Evolutionary conservation across 495 filamentous ascomycete species (phyloP).

Genomic region (Parathielavia hyrcaniae): DNA sequence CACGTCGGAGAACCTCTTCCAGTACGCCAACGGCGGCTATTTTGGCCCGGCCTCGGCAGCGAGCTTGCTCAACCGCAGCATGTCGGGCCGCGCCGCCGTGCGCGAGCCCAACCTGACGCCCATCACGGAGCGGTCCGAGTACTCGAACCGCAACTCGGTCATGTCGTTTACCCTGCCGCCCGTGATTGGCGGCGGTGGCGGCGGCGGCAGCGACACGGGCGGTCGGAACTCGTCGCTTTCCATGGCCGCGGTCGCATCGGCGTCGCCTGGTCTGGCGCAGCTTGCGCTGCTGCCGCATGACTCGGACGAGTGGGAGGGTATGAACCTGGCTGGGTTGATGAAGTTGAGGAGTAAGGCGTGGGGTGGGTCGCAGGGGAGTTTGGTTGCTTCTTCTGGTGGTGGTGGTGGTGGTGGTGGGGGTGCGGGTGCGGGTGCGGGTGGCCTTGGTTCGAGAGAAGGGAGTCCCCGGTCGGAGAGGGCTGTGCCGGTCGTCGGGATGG

Average conservation of each 20-base stretch:
- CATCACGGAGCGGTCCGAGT: slow-evolving; percentile 93
- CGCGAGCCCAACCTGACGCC: slow-evolving; percentile 89
- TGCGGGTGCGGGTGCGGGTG: no score
- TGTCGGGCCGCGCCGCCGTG: slow-evolving; percentile 56
- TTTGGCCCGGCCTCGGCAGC: slow-evolving; percentile 64
- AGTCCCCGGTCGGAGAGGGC: slow-evolving; percentile 47
- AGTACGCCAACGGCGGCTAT: slow-evolving; percentile 79
- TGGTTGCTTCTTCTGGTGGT: slow-evolving; percentile 44
- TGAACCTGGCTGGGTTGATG: slow-evolving; percentile 64
- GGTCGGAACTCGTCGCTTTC: slow-evolving; percentile 22
- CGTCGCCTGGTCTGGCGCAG: slow-evolving; percentile 58
- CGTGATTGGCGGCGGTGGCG: slow-evolving; percentile 35
- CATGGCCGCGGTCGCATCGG: not conserved
- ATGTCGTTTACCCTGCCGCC: slow-evolving; percentile 62
- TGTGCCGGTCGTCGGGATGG: not conserved
- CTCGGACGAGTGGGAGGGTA: slow-evolving; percentile 25
- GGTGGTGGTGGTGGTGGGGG: no score
- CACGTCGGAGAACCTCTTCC: slow-evolving; percentile 39
- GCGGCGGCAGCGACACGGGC: slow-evolving; percentile 17
- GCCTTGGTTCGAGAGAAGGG: slow-evolving; percentile 48
- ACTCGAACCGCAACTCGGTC: slow-evolving; percentile 86
- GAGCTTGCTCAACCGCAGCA: slow-evolving; percentile 49
- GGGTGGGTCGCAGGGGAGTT: slow-evolving; percentile 71
- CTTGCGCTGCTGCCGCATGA: slow-evolving; percentile 64
- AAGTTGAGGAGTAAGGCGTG: slow-evolving; percentile 69